Percentiles rank a stretch among this genome's conserved stretches.
Conservation (phyloP, 345 rosid genomes). For the Rhizophora apiculata region DNA sequence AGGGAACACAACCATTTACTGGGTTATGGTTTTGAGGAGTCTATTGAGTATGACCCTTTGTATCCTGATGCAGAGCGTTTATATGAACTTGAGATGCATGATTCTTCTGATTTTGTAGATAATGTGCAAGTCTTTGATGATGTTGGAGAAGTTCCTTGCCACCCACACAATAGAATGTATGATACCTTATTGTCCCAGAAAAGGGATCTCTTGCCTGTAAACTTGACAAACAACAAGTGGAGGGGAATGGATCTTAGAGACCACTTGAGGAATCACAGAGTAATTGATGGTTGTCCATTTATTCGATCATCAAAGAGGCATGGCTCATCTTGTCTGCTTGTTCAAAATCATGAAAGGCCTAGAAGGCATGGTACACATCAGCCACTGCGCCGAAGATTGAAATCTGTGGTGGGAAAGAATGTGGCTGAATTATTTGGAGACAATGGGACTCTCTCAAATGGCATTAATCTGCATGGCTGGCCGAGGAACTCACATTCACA, state of each 20-base stretch:
- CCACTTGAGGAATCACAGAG: conserved; percentile 27
- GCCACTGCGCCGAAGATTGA: conserved; percentile 29
- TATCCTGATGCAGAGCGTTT: conserved; percentile 22
- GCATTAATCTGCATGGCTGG: conserved; percentile 21
- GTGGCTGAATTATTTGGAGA: conserved; percentile 19
- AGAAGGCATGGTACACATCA: conserved; percentile 19
- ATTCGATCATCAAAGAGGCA: conserved; percentile 27
- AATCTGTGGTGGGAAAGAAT: conserved; percentile 29
- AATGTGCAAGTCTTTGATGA: conserved; percentile 22
- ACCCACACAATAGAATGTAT: conserved; percentile 22
- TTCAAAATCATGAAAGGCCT: conserved; percentile 23
- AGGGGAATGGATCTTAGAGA: conserved; percentile 38
- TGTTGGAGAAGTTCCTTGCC: conserved; percentile 15
- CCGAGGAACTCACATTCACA: conserved; percentile 17
- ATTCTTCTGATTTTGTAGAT: conserved; percentile 24
- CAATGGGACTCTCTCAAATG: conserved; percentile 20
- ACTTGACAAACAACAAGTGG: conserved; percentile 16
- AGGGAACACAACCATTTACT: conserved; percentile 22
- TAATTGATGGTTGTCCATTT: conserved; percentile 19
- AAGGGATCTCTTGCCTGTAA: conserved; percentile 30
- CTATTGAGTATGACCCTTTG: conserved; percentile 27
- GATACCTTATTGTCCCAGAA: conserved; percentile 25
- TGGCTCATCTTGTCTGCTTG: conserved; percentile 19
- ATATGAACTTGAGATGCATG: conserved; percentile 16
- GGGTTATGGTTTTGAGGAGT: conserved; percentile 34